Conservation (phyloP, 1,284 basidiomycete species). For the Tilletia horrida region DNA sequence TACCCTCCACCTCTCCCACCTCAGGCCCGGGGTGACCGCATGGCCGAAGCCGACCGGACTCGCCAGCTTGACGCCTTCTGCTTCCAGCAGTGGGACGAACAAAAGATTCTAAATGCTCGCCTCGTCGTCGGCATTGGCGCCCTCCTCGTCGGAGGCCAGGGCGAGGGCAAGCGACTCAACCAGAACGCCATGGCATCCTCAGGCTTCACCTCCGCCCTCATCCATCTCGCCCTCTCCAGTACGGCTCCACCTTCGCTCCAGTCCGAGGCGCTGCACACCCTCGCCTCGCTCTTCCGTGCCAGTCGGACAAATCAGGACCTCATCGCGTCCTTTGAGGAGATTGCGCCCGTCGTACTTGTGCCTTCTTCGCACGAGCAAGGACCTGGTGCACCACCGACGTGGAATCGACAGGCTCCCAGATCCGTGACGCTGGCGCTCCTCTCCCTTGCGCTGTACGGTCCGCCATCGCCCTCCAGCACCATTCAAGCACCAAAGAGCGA, state of each 20-base stretch:
- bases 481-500: slow-evolving; percentile 9
- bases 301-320: slow-evolving; percentile 59
- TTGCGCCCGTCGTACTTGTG: slow-evolving; percentile 38
- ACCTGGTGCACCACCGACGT: slow-evolving; percentile 14
- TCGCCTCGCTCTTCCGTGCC: slow-evolving; percentile 55
- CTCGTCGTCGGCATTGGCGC: slow-evolving; percentile 76
- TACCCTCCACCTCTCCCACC: slow-evolving; percentile 69
- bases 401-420: slow-evolving; percentile 31
- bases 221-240: slow-evolving; percentile 83
- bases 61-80: slow-evolving; percentile 78
- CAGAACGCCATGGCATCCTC: slow-evolving; percentile 60
- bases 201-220: slow-evolving; percentile 74
- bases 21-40: slow-evolving; percentile 53
- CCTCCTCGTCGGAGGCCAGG: slow-evolving; percentile 59
- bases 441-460: slow-evolving; percentile 35
- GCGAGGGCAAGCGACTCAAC: slow-evolving; percentile 60
- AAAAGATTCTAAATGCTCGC: slow-evolving; percentile 75
- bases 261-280: slow-evolving; percentile 66
- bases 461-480: slow-evolving; percentile 15
- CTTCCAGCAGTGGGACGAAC: slow-evolving; percentile 91
- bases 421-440: slow-evolving; percentile 36
- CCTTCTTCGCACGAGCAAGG: background rate
- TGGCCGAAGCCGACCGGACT: background rate
- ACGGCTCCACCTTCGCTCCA: slow-evolving; percentile 85
- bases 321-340: slow-evolving; percentile 45